These are phyloP conservation scores for Cryptococcus jaspeensis DNA, from an alignment of 1,284 basidiomycete genomes.

Conservation along the genomic window DNA sequence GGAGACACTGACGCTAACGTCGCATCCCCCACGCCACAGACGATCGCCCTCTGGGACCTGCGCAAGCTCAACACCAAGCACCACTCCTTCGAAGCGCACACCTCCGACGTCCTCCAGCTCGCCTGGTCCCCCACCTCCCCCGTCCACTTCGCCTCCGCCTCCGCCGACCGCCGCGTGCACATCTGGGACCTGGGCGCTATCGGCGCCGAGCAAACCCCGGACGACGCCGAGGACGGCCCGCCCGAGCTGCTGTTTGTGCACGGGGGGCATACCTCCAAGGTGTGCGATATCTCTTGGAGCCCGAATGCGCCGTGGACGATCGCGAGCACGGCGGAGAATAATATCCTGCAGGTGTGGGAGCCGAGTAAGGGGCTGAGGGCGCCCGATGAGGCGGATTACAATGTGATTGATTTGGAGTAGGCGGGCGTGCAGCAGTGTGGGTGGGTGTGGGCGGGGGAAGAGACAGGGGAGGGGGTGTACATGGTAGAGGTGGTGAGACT, in stretches of 20 bases:
- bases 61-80: slow-evolving; percentile 76
- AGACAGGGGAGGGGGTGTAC: not conserved
- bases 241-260: slow-evolving; percentile 92
- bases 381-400: slow-evolving; percentile 46
- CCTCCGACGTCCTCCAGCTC: slow-evolving; percentile 90
- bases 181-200: slow-evolving; percentile 94
- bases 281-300: slow-evolving; percentile 53
- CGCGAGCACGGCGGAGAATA: slow-evolving; percentile 55
- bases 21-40: too few relatives aligned
- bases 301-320: slow-evolving; percentile 51
- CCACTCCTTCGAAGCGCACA: slow-evolving; percentile 90
- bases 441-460: not conserved
- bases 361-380: slow-evolving; percentile 53
- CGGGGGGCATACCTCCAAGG: slow-evolving; percentile 62
- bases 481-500: not conserved
- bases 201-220: slow-evolving; percentile 93
- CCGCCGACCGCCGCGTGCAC: slow-evolving; percentile 88
- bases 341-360: slow-evolving; percentile 54
- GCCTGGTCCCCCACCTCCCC: slow-evolving; percentile 93
- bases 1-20: too few relatives aligned
- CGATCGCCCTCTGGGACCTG: slow-evolving; percentile 84
- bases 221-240: slow-evolving; percentile 94
- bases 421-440: too few relatives aligned
- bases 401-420: slow-evolving; percentile 49
- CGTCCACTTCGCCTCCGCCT: slow-evolving; percentile 87